Conservation (phyloP, 371 early-diverging fungal species). For the Lichtheimia ramosa region DNA sequence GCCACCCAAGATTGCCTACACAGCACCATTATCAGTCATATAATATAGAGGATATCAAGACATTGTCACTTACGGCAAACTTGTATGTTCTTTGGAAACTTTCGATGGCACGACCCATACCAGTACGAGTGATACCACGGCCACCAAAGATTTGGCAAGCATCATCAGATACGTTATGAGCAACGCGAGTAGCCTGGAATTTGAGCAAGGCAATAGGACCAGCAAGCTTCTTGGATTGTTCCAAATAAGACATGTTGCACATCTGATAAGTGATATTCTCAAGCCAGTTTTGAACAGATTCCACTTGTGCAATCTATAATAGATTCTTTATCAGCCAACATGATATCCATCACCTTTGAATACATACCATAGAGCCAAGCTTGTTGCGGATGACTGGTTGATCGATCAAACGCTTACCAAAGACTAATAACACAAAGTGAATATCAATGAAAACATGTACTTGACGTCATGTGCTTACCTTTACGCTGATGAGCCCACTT, state of each 20-base stretch:
- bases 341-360: slow-evolving; percentile 12
- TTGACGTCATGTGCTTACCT: slow-evolving; percentile 77
- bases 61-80: slow-evolving; percentile 25
- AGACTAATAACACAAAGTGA: slow-evolving; percentile 72
- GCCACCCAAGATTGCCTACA: slow-evolving; percentile 84
- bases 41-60: background rate
- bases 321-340: slow-evolving; percentile 31
- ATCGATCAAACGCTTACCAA: slow-evolving; percentile 74
- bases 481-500: slow-evolving; percentile 86
- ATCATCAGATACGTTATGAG: slow-evolving; percentile 59
- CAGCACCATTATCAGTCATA: background rate
- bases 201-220: slow-evolving; percentile 71
- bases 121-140: slow-evolving; percentile 64
- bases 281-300: slow-evolving; percentile 61
- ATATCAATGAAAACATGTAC: slow-evolving; percentile 61
- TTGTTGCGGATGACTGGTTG: slow-evolving; percentile 68
- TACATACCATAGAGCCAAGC: slow-evolving; percentile 56
- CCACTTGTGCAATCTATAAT: slow-evolving; percentile 50
- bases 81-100: slow-evolving; percentile 60
- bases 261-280: slow-evolving; percentile 69
- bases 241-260: slow-evolving; percentile 60
- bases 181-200: slow-evolving; percentile 57
- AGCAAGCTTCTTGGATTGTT: slow-evolving; percentile 62
- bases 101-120: slow-evolving; percentile 62
- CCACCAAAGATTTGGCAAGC: slow-evolving; percentile 75